Evolutionary conservation across 2,329 filamentous ascomycete genomes (phyloP).

Genomic region (Aspergillus tubingensis): DNA sequence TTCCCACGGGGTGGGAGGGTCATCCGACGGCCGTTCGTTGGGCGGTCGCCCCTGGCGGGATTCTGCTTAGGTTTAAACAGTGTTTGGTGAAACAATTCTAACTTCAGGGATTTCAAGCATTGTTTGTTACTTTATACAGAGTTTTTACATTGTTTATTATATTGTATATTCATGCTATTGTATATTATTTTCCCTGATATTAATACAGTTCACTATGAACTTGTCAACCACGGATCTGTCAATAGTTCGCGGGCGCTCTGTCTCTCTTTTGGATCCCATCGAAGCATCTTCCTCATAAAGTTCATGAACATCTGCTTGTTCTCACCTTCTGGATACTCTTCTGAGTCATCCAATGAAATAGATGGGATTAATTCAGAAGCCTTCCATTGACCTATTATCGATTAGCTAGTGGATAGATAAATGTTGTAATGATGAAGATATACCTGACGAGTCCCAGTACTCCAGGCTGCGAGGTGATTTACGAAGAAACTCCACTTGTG

Average conservation of each 20-base stretch:
- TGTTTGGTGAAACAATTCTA: no score
- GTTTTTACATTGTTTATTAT: no score
- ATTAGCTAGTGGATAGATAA: not conserved
- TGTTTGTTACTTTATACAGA: no score
- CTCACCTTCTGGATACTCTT: conserved; percentile 27
- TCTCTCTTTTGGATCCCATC: conserved; percentile 20
- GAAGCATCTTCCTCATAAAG: conserved; percentile 34
- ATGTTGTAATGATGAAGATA: not conserved
- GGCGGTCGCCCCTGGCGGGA: no score
- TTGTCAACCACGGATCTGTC: not conserved
- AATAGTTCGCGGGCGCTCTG: not conserved
- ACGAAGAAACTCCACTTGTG: conserved; percentile 3
- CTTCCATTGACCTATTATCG: conserved; percentile 16
- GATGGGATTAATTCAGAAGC: conserved; percentile 7
- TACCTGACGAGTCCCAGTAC: conserved; percentile 17
- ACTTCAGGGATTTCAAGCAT: no score
- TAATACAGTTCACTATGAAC: not conserved
- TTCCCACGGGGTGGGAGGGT: no score
- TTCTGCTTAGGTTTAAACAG: no score
- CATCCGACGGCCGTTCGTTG: no score
- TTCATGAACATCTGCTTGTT: conserved; percentile 28
- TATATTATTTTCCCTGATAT: no score
- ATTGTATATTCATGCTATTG: no score
- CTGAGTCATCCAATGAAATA: conserved; percentile 25
- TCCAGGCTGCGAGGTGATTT: conserved; percentile 10